Evolutionary conservation across 305 asterid genomes (phyloP), one percentile per base, ranked within the genome.

Genomic region (Nicotiana rustica): DNA sequence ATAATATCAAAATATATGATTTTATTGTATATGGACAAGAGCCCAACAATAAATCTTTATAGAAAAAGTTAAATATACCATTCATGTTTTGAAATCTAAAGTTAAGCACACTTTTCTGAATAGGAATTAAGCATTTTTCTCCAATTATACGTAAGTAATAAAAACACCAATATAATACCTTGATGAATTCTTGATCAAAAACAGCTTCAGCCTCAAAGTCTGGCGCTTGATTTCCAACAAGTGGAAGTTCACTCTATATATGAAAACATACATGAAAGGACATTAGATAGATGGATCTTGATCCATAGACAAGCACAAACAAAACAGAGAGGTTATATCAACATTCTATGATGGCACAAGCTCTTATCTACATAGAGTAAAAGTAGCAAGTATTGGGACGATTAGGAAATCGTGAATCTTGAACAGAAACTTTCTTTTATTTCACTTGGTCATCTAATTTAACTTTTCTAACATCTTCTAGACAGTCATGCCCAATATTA

Each of bases 121-220:
- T 5, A 38, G 18, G 3, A 19, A 44, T 70, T 10, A 70, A 19
- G 77, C n/a, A 69, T 41, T 69, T 68, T 69, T 41, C 3, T 5
- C 12, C 78, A 47, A 13, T 13, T 3, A 21, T 36, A 47, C 14
- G 79, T 21, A 71, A 14, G 47, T 7, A 75, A 15, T 8, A 75
- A 13, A 13, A 14, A 15, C 80, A 76, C 10, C 38, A 36, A 71
- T 75, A 67, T 67, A 86, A 83, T 84, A 93, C 98, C 88, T 90
- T 88, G 80, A 92, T 86, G 85, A 96, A 94, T 80, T 96, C 99
- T 87, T 94, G 99, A 82, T 96, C 98, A 44, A 92, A 94, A 80
- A 96, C 97, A 81, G 99, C 98, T 89, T 94, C 98, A 1, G 98
- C 99, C 88, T 94, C 99, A 78, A 96, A 96, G 85, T 96, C 97